These are phyloP conservation scores for Fusarium poae DNA, from an alignment of 2,329 filamentous ascomycete genomes.

Conservation along the genomic window DNA sequence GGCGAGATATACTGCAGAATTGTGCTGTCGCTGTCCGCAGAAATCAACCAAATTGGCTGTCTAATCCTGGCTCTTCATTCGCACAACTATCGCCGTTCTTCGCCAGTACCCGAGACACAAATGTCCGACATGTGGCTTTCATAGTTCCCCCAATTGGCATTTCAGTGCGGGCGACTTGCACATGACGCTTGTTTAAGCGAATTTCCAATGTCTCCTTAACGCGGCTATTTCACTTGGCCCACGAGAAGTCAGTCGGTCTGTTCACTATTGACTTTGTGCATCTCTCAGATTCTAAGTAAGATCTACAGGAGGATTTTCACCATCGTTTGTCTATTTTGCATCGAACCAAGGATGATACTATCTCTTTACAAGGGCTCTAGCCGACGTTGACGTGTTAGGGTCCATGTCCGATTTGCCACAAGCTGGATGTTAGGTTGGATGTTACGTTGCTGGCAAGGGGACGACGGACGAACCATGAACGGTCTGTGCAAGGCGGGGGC, in stretches of 20 bases:
- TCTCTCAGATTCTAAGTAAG: conserved; percentile 5
- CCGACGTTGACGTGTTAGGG: conserved; percentile 34
- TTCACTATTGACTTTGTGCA: neutral
- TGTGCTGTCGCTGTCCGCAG: neutral
- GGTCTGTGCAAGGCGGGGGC: conserved; percentile 10
- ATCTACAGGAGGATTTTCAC: conserved; percentile 5
- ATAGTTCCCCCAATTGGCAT: conserved; percentile 18
- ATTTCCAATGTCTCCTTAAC: conserved; percentile 14
- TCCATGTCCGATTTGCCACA: conserved; percentile 45
- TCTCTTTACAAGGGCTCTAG: conserved; percentile 28
- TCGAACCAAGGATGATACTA: conserved; percentile 10
- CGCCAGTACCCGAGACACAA: conserved; percentile 40
- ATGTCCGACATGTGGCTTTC: conserved; percentile 34
- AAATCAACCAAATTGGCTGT: conserved; percentile 7
- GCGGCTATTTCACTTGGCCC: conserved; percentile 29
- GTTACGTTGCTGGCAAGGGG: conserved; percentile 44
- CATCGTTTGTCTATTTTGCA: conserved; percentile 5
- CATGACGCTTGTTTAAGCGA: conserved; percentile 32
- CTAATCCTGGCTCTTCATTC: conserved; percentile 20
- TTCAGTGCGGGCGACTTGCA: conserved; percentile 28
- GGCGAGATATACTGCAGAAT: neutral
- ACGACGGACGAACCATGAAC: conserved; percentile 36
- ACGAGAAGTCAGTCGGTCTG: conserved; percentile 28
- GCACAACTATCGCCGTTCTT: conserved; percentile 32
- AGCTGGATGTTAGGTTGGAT: conserved; percentile 38